phyloP scores from a whole-genome alignment of 345 rosid genomes.

The Leavenworthia alabamica region DNA sequence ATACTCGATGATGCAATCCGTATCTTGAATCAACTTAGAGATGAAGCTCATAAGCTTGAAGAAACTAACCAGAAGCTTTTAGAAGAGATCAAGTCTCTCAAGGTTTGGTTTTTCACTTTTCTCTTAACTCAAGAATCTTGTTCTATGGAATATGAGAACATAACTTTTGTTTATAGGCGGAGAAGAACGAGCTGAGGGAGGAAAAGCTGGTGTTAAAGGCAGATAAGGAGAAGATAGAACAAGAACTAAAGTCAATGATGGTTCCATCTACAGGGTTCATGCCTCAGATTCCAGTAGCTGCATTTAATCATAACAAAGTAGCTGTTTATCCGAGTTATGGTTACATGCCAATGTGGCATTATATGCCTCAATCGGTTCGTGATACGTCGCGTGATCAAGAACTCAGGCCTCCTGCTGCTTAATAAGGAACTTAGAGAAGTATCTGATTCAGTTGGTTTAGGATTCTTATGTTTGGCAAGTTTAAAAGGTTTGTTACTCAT shows the following conservation, averaged over 20 bases:
- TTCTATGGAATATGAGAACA: too few species aligned
- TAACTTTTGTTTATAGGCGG: constrained; percentile 43
- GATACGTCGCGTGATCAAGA: constrained; percentile 92
- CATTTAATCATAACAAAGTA: constrained; percentile 58
- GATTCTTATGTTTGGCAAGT: constrained; percentile 20
- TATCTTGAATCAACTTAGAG: constrained; percentile 67
- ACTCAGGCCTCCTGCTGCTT: constrained; percentile 96
- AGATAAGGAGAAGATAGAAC: constrained; percentile 71
- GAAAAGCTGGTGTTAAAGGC: constrained; percentile 73
- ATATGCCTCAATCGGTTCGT: constrained; percentile 61
- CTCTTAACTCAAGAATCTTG: too few species aligned
- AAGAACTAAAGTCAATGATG: constrained; percentile 54
- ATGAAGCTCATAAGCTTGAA: constrained; percentile 67
- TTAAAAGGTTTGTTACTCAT: constrained; percentile 17
- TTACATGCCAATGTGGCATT: constrained; percentile 92
- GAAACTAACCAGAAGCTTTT: constrained; percentile 69
- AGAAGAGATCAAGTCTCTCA: constrained; percentile 73
- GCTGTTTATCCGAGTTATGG: constrained; percentile 60
- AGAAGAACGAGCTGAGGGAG: constrained; percentile 81
- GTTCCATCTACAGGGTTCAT: constrained; percentile 54
- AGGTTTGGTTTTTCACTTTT: constrained; percentile 47
- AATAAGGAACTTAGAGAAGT: constrained; percentile 28
- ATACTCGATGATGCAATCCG: constrained; percentile 80
- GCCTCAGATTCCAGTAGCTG: constrained; percentile 41
- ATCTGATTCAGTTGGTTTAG: constrained; percentile 15